phyloP scores from a whole-genome alignment of 108 stramenopile species.

The Skeletonema marinoi region DNA sequence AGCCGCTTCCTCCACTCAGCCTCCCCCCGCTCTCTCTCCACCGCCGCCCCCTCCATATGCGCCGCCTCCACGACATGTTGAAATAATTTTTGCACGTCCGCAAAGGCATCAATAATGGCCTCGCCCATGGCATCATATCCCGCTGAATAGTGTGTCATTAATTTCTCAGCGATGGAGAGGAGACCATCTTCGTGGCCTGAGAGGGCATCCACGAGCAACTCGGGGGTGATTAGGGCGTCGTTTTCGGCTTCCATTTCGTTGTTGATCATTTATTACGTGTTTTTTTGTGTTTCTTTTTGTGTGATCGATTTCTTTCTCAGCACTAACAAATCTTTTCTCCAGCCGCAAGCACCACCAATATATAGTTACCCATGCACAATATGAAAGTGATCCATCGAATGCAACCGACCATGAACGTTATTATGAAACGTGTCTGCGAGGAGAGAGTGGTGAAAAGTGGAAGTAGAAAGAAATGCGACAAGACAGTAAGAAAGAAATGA shows the following conservation, averaged over 20 bases:
- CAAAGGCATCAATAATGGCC: constrained; percentile 87
- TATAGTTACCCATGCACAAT: too few species aligned
- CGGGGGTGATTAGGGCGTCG: constrained; percentile 67
- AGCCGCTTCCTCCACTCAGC: constrained; percentile 57
- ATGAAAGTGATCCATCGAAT: too few species aligned
- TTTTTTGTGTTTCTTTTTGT: neutral
- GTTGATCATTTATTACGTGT: neutral
- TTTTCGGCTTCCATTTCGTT: neutral
- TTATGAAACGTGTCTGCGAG: too few species aligned
- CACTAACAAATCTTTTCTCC: too few species aligned
- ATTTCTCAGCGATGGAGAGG: constrained; percentile 83
- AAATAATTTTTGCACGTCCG: constrained; percentile 86
- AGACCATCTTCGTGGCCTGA: constrained; percentile 89
- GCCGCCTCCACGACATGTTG: constrained; percentile 91
- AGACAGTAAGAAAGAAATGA: too few species aligned
- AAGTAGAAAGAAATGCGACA: too few species aligned
- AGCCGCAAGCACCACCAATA: too few species aligned
- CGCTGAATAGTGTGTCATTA: constrained; percentile 83
- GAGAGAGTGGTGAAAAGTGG: too few species aligned
- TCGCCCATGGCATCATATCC: constrained; percentile 91
- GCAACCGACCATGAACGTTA: too few species aligned
- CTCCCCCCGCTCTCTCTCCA: constrained; percentile 71
- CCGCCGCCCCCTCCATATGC: constrained; percentile 91
- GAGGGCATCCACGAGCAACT: constrained; percentile 85
- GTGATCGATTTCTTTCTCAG: neutral